Percentiles rank a stretch among this genome's conserved stretches.
Evolutionary conservation across 176 grass and related monocot genomes (phyloP).

Genomic region (Poa annua): DNA sequence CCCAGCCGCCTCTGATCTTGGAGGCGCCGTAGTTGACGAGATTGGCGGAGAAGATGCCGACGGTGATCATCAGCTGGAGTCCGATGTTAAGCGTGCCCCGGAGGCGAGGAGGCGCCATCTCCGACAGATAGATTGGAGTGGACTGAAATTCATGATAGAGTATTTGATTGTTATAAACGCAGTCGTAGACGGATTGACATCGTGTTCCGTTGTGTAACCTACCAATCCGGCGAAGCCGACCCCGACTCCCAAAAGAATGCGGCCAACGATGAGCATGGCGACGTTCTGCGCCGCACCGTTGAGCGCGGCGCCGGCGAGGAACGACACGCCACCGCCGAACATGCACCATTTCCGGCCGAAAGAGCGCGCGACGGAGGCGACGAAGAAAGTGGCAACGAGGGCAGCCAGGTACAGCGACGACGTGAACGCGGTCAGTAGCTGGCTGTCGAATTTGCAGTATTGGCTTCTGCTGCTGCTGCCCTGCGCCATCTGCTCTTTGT

Average conservation of each 20-base stretch:
- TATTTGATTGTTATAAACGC: neutral
- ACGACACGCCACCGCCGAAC: slow-evolving; percentile 48
- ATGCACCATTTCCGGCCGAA: slow-evolving; percentile 37
- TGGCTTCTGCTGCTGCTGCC: slow-evolving; percentile 3
- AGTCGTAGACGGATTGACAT: neutral
- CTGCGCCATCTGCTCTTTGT: neutral
- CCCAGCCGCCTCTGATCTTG: slow-evolving; percentile 29
- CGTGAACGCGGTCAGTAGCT: slow-evolving; percentile 48
- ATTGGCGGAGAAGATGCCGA: slow-evolving; percentile 43
- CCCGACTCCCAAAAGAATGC: slow-evolving; percentile 39
- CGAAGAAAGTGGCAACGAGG: slow-evolving; percentile 27
- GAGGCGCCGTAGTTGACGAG: slow-evolving; percentile 42
- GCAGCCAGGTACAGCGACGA: slow-evolving; percentile 55
- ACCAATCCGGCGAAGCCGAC: slow-evolving; percentile 36
- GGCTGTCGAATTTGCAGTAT: slow-evolving; percentile 47
- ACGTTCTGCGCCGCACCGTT: slow-evolving; percentile 30
- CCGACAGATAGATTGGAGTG: slow-evolving; percentile 41
- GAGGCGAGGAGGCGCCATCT: slow-evolving; percentile 34
- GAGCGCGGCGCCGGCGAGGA: slow-evolving; percentile 49
- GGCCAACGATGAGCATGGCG: slow-evolving; percentile 47
- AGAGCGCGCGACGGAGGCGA: slow-evolving; percentile 33
- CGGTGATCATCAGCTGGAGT: slow-evolving; percentile 47
- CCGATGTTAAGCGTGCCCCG: slow-evolving; percentile 49
- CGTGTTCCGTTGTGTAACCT: neutral
- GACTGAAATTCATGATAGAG: neutral